phyloP scores from a whole-genome alignment of 495 filamentous ascomycete genomes.

The Aspergillus ostianus region DNA sequence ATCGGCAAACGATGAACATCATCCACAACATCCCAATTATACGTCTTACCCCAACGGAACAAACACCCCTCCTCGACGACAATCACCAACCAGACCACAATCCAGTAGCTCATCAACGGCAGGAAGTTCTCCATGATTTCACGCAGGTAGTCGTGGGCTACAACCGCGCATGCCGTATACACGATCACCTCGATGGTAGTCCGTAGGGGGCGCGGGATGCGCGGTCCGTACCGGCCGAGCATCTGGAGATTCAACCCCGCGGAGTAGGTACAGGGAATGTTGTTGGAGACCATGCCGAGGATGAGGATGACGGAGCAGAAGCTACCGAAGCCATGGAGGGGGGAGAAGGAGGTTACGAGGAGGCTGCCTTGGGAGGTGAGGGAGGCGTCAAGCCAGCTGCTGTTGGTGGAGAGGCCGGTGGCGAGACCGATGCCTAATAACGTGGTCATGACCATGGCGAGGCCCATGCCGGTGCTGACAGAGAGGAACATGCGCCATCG shows the following conservation, averaged over 20 bases:
- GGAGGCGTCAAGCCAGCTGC: slow-evolving; percentile 51
- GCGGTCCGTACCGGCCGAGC: slow-evolving; percentile 49
- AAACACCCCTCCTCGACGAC: slow-evolving; percentile 52
- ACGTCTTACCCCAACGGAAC: slow-evolving; percentile 45
- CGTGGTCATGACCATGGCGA: slow-evolving; percentile 54
- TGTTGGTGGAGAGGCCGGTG: slow-evolving; percentile 51
- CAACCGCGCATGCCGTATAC: slow-evolving; percentile 55
- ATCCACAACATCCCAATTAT: slow-evolving; percentile 59
- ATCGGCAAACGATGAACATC: slow-evolving; percentile 50
- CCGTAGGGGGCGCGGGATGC: slow-evolving; percentile 50
- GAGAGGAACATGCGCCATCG: slow-evolving; percentile 39
- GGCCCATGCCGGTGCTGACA: slow-evolving; percentile 44
- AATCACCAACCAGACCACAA: slow-evolving; percentile 52
- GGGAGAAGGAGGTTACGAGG: slow-evolving; percentile 54
- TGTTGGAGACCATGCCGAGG: slow-evolving; percentile 63
- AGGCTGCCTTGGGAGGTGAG: slow-evolving; percentile 58
- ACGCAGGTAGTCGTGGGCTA: slow-evolving; percentile 50
- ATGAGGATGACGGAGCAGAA: slow-evolving; percentile 63
- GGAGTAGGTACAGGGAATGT: slow-evolving; percentile 62
- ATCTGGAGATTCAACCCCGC: slow-evolving; percentile 59
- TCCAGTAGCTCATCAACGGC: slow-evolving; percentile 60
- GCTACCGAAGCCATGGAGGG: slow-evolving; percentile 60
- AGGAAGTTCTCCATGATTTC: slow-evolving; percentile 60
- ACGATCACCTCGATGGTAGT: slow-evolving; percentile 49
- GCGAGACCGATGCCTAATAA: slow-evolving; percentile 65